Evolutionary conservation across 768 basidiomycete genomes (phyloP).

Genomic region (Pluteus cervinus): DNA sequence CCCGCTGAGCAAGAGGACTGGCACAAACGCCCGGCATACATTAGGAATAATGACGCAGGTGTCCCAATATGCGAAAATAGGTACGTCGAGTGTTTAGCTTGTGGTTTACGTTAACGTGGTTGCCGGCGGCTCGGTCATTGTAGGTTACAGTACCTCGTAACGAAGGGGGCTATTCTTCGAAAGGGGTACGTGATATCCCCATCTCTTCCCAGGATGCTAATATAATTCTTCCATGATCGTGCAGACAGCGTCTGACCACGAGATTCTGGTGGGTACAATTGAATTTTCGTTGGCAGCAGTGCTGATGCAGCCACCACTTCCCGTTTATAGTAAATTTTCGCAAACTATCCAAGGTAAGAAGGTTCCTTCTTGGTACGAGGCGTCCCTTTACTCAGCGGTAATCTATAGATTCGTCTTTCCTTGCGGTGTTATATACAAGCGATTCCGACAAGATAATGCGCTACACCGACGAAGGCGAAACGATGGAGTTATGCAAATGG

Average conservation of each 20-base stretch:
- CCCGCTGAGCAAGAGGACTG: constrained; percentile 85
- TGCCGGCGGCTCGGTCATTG: constrained; percentile 20
- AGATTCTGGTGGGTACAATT: constrained; percentile 65
- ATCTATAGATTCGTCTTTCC: constrained; percentile 62
- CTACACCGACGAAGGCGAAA: constrained; percentile 83
- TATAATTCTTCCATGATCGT: too few relatives aligned
- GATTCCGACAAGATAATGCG: constrained; percentile 72
- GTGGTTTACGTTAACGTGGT: constrained; percentile 14
- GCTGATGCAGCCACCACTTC: constrained; percentile 9
- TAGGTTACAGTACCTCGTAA: constrained; percentile 82
- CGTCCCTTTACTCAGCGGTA: neutral
- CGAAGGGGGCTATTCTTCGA: constrained; percentile 79
- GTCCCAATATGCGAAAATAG: constrained; percentile 81
- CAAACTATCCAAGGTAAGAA: constrained; percentile 47
- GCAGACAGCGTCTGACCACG: constrained; percentile 73
- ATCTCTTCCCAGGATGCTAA: too few relatives aligned
- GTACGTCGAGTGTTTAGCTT: constrained; percentile 28
- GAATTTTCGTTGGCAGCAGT: constrained; percentile 5
- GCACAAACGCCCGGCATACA: constrained; percentile 80
- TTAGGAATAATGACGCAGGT: constrained; percentile 70
- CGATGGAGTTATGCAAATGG: constrained; percentile 76
- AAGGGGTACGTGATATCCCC: constrained; percentile 66
- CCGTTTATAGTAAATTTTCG: constrained; percentile 59
- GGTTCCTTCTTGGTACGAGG: too few relatives aligned
- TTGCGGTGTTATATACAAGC: constrained; percentile 77